These are phyloP conservation scores for Alternaria sp. DNA, from an alignment of 2,329 filamentous ascomycete species.

Conservation along the genomic window DNA sequence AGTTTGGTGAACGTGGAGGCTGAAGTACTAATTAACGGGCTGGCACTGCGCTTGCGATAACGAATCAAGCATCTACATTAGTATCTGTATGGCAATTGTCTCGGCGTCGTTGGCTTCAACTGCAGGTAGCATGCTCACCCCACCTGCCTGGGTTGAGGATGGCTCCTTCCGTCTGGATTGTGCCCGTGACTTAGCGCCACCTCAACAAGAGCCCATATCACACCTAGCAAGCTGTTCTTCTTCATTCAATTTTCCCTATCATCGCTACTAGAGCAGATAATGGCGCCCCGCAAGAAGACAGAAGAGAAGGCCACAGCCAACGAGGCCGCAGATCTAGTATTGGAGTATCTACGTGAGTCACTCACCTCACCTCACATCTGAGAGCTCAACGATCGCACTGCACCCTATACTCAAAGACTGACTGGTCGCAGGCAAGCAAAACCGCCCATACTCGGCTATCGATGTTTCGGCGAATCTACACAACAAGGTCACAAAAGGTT, in stretches of 20 bases:
- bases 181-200: slow-evolving; percentile 6
- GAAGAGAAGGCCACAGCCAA: slow-evolving; percentile 45
- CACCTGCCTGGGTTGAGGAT: slow-evolving; percentile 13
- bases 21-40: slow-evolving; percentile 46
- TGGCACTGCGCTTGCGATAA: neutral
- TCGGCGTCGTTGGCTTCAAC: neutral
- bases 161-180: slow-evolving; percentile 16
- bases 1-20: slow-evolving; percentile 91
- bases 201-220: neutral
- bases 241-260: neutral
- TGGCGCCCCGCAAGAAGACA: slow-evolving; percentile 49
- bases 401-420: neutral
- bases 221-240: neutral
- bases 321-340: slow-evolving; percentile 52
- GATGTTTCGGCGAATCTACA: slow-evolving; percentile 68
- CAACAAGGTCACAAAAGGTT: slow-evolving; percentile 65
- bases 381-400: neutral
- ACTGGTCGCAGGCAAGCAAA: slow-evolving; percentile 53
- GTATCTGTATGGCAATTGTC: no score
- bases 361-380: neutral
- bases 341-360: slow-evolving; percentile 59
- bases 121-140: neutral
- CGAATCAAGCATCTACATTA: neutral
- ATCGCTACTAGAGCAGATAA: slow-evolving; percentile 6
- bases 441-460: slow-evolving; percentile 63